Percentiles rank a stretch among this genome's conserved stretches.
phyloP scores from a whole-genome alignment of 495 filamentous ascomycete species.

The Neurospora tetraspora region DNA sequence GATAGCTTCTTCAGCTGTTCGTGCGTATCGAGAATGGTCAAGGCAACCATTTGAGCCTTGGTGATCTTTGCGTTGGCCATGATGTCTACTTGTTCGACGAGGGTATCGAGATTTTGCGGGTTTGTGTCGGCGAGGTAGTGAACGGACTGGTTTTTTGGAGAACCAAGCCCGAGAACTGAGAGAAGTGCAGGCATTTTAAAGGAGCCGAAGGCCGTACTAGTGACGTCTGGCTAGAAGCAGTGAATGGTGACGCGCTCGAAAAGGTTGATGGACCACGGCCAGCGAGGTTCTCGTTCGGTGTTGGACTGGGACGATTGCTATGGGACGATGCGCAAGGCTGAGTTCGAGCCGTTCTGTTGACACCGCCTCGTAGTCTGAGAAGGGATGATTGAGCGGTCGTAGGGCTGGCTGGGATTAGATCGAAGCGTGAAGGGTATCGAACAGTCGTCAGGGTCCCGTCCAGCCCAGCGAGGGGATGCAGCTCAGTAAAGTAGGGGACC shows the following conservation, averaged over 20 bases:
- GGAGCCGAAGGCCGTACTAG: no score
- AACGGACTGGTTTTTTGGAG: background rate
- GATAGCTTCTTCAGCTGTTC: constrained; percentile 11
- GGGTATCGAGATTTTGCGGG: background rate
- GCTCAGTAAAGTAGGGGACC: background rate
- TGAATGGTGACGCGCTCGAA: no score
- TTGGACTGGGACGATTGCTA: background rate
- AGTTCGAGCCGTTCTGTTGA: background rate
- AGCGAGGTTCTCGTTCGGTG: background rate
- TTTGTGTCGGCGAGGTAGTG: background rate
- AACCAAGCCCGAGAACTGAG: background rate
- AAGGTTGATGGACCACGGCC: background rate
- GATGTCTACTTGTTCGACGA: constrained; percentile 15
- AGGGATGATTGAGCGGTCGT: background rate
- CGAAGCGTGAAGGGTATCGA: background rate
- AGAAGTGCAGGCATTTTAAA: background rate
- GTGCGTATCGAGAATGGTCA: constrained; percentile 12
- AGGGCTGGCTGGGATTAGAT: background rate
- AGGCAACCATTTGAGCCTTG: constrained; percentile 7
- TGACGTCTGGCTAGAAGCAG: no score
- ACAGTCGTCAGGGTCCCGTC: background rate
- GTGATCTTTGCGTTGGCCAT: constrained; percentile 1
- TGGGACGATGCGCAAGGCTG: background rate
- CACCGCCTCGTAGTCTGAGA: background rate
- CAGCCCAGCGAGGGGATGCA: background rate